These are phyloP conservation scores for Penicillium desertorum DNA, from an alignment of 495 filamentous ascomycete genomes.

Conservation along the genomic window DNA sequence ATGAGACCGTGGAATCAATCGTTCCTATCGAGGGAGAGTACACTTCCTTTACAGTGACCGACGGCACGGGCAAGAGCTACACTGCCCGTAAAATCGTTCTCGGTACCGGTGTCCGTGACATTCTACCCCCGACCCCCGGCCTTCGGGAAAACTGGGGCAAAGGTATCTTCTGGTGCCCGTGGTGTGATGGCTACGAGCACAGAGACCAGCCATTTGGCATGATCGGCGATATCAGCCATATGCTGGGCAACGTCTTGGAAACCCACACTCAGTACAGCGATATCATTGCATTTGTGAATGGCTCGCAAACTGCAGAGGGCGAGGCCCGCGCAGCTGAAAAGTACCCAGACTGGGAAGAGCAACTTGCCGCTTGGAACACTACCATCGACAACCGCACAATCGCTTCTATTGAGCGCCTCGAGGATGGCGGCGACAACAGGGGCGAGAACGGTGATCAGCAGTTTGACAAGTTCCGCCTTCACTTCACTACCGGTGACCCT, in stretches of 20 bases:
- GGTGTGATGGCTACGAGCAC: conserved; percentile 63
- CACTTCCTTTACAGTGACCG: conserved; percentile 46
- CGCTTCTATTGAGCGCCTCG: conserved; percentile 43
- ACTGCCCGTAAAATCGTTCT: conserved; percentile 54
- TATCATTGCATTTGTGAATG: conserved; percentile 54
- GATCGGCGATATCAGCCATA: conserved; percentile 44
- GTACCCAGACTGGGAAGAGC: conserved; percentile 46
- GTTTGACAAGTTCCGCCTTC: conserved; percentile 53
- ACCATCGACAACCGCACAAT: conserved; percentile 56
- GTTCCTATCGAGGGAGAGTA: conserved; percentile 31
- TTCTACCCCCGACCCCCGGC: conserved; percentile 54
- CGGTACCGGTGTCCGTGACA: conserved; percentile 54
- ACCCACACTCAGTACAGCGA: conserved; percentile 46
- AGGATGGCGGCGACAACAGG: conserved; percentile 38
- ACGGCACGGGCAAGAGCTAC: conserved; percentile 33
- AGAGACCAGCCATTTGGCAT: conserved; percentile 55
- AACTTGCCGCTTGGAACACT: conserved; percentile 49
- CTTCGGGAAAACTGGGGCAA: conserved; percentile 53
- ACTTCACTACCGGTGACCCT: conserved; percentile 48
- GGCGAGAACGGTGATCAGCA: conserved; percentile 37
- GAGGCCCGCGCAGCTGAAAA: conserved; percentile 38
- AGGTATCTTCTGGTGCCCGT: conserved; percentile 61
- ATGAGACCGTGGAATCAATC: conserved; percentile 52
- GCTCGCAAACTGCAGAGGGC: conserved; percentile 46
- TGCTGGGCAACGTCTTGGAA: conserved; percentile 46